These are phyloP conservation scores for Pyrus communis DNA, from an alignment of 306 rosid species.

Conservation along the genomic window DNA sequence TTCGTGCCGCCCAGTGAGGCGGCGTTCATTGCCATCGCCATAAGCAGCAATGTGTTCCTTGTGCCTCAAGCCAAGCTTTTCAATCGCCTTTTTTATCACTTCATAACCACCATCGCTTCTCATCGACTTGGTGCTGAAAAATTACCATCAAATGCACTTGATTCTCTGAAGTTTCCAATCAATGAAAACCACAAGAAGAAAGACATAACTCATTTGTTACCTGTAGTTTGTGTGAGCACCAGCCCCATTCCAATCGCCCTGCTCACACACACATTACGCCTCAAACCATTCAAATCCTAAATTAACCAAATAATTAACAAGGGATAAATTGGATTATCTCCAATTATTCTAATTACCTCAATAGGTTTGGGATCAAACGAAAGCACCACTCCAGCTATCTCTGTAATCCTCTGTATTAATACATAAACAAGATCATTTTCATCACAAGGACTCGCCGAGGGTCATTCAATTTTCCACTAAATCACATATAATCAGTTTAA, in stretches of 20 bases:
- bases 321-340: neutral
- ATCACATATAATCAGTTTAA: neutral
- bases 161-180: neutral
- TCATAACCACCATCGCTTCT: conserved; percentile 52
- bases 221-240: conserved; percentile 12
- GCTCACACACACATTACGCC: neutral
- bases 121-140: conserved; percentile 54
- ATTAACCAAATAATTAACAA: neutral
- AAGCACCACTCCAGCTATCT: conserved; percentile 8
- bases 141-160: neutral
- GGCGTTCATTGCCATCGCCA: conserved; percentile 68
- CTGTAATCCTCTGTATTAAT: conserved; percentile 3
- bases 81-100: conserved; percentile 50
- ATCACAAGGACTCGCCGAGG: neutral
- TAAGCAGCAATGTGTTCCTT: conserved; percentile 64
- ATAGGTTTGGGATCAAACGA: conserved; percentile 14
- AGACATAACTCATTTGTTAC: neutral
- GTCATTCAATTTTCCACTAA: neutral
- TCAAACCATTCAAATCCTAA: neutral
- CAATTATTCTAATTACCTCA: neutral
- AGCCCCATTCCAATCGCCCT: conserved; percentile 13
- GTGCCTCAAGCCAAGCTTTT: conserved; percentile 47
- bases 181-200: neutral
- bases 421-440: neutral
- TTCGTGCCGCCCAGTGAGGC: conserved; percentile 60